These are phyloP conservation scores for Metschnikowia sp. DNA, from an alignment of 805 yeast genomes.

Conservation along the genomic window DNA sequence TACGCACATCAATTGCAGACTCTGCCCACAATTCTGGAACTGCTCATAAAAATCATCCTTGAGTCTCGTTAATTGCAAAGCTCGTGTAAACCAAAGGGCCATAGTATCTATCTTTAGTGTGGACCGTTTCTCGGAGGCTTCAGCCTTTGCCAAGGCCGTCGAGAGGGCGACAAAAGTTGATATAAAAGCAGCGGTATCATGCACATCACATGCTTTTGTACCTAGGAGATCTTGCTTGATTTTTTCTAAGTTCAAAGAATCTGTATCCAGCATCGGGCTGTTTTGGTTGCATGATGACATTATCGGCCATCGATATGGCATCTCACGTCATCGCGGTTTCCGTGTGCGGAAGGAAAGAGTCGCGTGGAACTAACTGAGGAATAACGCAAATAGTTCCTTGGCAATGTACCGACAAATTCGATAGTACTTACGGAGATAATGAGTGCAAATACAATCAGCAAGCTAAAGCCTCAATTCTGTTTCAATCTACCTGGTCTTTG, in stretches of 20 bases:
- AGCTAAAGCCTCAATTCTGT: too few relatives aligned
- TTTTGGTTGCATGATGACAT: background rate
- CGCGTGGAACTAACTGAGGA: background rate
- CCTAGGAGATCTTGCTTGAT: slow-evolving; percentile 6
- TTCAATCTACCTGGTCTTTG: too few relatives aligned
- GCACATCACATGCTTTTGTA: slow-evolving; percentile 1
- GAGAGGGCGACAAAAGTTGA: slow-evolving; percentile 1
- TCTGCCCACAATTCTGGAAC: background rate
- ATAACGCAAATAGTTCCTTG: too few relatives aligned
- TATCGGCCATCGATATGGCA: too few relatives aligned
- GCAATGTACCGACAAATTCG: too few relatives aligned
- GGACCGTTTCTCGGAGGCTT: slow-evolving; percentile 7
- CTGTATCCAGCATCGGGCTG: background rate
- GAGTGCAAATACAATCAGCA: too few relatives aligned
- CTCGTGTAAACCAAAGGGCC: slow-evolving; percentile 62
- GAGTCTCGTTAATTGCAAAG: slow-evolving; percentile 34
- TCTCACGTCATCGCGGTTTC: slow-evolving; percentile 1
- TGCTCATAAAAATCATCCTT: background rate
- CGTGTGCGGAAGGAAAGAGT: slow-evolving; percentile 2
- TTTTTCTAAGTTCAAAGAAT: background rate
- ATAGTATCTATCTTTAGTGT: slow-evolving; percentile 46
- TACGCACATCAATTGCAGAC: slow-evolving; percentile 23
- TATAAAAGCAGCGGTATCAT: background rate
- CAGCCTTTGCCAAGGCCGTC: background rate
- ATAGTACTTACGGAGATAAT: too few relatives aligned